Percentiles rank a stretch among this genome's conserved stretches.
phyloP scores from a whole-genome alignment of 306 rosid species.

The Prunus campanulata region DNA sequence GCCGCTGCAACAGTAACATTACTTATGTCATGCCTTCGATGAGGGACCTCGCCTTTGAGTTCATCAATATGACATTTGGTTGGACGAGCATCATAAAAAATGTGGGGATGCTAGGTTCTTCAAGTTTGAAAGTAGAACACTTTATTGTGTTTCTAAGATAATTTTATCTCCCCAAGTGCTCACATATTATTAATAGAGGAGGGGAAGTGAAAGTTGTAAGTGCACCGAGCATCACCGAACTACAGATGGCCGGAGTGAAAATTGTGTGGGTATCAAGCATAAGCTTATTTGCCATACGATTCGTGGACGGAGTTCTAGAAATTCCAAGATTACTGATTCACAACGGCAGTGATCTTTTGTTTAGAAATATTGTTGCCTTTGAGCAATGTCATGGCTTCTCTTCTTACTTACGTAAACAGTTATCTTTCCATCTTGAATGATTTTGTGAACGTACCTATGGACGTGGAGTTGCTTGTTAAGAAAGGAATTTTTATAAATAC shows the following conservation, averaged over 20 bases:
- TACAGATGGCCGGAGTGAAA: too few species aligned
- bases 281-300: background rate
- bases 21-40: background rate
- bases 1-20: background rate
- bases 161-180: too few species aligned
- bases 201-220: too few species aligned
- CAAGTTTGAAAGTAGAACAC: too few species aligned
- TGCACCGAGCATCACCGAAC: too few species aligned
- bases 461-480: constrained; percentile 7
- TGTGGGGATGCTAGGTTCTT: too few species aligned
- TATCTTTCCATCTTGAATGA: constrained; percentile 2
- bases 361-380: background rate
- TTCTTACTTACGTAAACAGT: background rate
- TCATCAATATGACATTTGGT: background rate
- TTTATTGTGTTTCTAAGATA: too few species aligned
- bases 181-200: too few species aligned
- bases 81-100: too few species aligned
- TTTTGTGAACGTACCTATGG: background rate
- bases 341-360: background rate
- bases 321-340: constrained; percentile 12
- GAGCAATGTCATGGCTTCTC: constrained; percentile 11
- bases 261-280: too few species aligned
- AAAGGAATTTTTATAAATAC: background rate
- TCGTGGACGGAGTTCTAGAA: background rate
- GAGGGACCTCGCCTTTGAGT: background rate